A percentile compares a stretch with the other conserved stretches of the same genome.
phyloP scores from a whole-genome alignment of 345 rosid species.

The Aethionema arabicum region DNA sequence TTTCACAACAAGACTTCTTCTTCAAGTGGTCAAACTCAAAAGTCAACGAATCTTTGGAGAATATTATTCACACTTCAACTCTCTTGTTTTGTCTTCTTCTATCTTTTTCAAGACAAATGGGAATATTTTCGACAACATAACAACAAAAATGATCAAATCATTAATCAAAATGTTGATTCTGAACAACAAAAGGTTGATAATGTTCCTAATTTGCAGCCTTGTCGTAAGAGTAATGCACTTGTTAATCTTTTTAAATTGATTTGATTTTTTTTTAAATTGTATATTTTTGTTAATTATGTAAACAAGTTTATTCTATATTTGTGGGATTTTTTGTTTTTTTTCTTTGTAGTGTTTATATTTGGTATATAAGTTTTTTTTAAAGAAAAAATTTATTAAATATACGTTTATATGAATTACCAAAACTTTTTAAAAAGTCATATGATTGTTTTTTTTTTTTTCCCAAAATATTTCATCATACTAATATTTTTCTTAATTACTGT shows the following conservation, averaged over 20 bases:
- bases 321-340: neutral
- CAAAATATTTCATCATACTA: too few relatives aligned
- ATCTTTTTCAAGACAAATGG: slow-evolving; percentile 88
- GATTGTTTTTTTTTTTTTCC: too few relatives aligned
- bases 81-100: slow-evolving; percentile 60
- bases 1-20: slow-evolving; percentile 56
- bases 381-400: too few relatives aligned
- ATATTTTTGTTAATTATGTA: neutral
- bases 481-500: too few relatives aligned
- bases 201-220: slow-evolving; percentile 42
- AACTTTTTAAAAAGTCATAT: too few relatives aligned
- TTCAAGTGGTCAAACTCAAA: slow-evolving; percentile 36
- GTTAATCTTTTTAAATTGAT: slow-evolving; percentile 47
- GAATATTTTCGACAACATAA: slow-evolving; percentile 57
- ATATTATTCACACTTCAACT: slow-evolving; percentile 71
- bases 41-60: slow-evolving; percentile 46
- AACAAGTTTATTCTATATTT: neutral
- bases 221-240: slow-evolving; percentile 71
- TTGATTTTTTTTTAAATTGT: slow-evolving; percentile 23
- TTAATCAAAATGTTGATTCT: slow-evolving; percentile 26
- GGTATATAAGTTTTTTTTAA: too few relatives aligned
- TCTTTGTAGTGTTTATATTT: too few relatives aligned
- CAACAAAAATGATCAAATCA: slow-evolving; percentile 26
- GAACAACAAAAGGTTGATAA: slow-evolving; percentile 39
- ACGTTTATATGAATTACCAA: too few relatives aligned